Evolutionary conservation across 2,329 filamentous ascomycete genomes (phyloP), one percentile per base, ranked within the genome.

Genomic region (Fusarium robinianum): DNA sequence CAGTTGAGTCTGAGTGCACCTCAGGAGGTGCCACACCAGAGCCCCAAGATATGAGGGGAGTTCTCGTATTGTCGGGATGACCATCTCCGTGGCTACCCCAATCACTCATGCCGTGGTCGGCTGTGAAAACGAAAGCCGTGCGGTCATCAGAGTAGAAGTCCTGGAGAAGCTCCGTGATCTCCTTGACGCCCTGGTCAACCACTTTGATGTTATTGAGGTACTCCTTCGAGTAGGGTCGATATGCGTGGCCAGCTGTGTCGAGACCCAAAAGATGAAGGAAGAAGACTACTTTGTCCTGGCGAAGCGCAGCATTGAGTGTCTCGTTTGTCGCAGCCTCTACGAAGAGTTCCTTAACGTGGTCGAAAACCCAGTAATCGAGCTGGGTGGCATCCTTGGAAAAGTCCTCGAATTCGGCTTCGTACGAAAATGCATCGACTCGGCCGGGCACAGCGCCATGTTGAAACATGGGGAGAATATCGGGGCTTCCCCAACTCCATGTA

Each of bases 11-110:
- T 3, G 74, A 64, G 21, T 76, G 73, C 3, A 81, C 70, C 34
- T 83, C 72, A 1, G 94, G 94, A 53, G 80, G 79, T 3, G 90
- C 90, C 25, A 97, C 81, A 7, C 94, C 94, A 40, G 94, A 90
- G 8, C 94, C 94, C 94, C 94, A 99, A 3, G 80, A 84, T 56
- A 99, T 88, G 21, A 99, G 74, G 1, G 94, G 94, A 1, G 94
- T 99, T 36, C 94, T 82, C 3, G 94, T 99, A 62, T 97, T 99
- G 67, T 99, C 88, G 0, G 94, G 94, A 68, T 99, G 91, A 6
- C 94, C 94, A 67, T 99, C 94, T 24, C 95, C 95, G 66, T 99
- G 95, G 59, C 91, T 97, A n/a, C 95, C 94, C 85, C 88, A 96
- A 68, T 99, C 94, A 63, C 90, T 97, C 94, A 99, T 99, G 12